Base-by-base conservation (phyloP, 805 yeast genomes). In the Teunomyces barrocoloradensis region DNA sequence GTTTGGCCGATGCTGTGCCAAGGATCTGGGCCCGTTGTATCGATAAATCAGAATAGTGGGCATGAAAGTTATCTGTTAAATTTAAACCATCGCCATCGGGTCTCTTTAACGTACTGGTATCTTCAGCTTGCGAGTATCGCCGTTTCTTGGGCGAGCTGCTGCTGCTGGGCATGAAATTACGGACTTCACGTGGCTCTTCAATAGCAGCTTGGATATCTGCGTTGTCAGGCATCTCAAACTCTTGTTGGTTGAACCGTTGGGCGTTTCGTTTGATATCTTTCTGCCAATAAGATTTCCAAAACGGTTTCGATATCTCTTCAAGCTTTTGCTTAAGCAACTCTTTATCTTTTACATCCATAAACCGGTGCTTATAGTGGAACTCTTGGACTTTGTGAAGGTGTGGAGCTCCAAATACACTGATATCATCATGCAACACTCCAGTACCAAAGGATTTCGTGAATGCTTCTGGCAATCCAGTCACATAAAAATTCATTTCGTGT, bases 1-100 rank as follows among this genome's bases (percentile, higher is more conserved):
- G 61, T 54, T 85, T 85, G 0, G 83, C 66, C 0, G 89, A 84
- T 0, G 83, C 77, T 0, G 87, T 78, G 2, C 90, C 89, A n/a
- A 78, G 47, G 1, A 82, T 60, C 11, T 48, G 57, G 0, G 84
- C 72, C n/a, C 57, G 47, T 43, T 72, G 57, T 50, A 13, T 40
- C 20, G 17, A 27, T 10, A 28, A 40, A 40, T 4, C 33, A 15
- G 12, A 40, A 15, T 17, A 10, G 3, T 12, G 12, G 3, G 40
- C 10, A 37, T 37, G 40, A 27, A 21, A 37, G 17, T 23, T 13
- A 23, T 37, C 40, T 6, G 25, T 37, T n/a, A 37, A 12, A 10
- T 7, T 20, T 10, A 37, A 4, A 1, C 40, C 40, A 2, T 37
- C 25, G 3, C 25, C 40, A 23, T 37, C 18, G 12, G 25, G 25